Evolutionary conservation across 192 early-diverging fungal species (phyloP).

Genomic region (Geranomyces variabilis): DNA sequence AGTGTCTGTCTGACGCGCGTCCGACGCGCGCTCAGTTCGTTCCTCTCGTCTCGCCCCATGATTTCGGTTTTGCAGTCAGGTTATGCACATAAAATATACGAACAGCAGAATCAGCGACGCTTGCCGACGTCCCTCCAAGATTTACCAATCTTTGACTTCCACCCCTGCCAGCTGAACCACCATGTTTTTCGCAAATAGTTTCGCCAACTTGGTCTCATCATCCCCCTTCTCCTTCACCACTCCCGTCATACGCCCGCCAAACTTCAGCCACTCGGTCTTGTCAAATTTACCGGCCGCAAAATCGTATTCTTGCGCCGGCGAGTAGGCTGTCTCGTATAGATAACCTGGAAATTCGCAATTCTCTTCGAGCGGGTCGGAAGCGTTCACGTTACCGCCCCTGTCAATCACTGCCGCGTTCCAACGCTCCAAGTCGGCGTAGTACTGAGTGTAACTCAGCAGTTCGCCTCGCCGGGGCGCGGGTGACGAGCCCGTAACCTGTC

Average conservation of each 20-base stretch:
- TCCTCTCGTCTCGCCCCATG: too few species aligned
- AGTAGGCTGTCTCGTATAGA: conserved; percentile 25
- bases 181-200: conserved; percentile 12
- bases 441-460: conserved; percentile 28
- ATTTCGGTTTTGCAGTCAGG: too few species aligned
- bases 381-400: too few species aligned
- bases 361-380: neutral
- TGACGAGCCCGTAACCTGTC: neutral
- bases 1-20: too few species aligned
- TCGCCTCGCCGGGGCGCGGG: neutral
- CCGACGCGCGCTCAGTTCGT: too few species aligned
- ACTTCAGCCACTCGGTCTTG: conserved; percentile 18
- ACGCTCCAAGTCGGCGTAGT: conserved; percentile 26
- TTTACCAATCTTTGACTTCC: conserved; percentile 6
- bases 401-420: conserved; percentile 26
- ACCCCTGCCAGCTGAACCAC: conserved; percentile 28
- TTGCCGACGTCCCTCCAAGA: too few species aligned
- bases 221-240: conserved; percentile 3
- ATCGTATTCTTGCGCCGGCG: conserved; percentile 3
- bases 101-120: too few species aligned
- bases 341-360: conserved; percentile 24
- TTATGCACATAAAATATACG: too few species aligned
- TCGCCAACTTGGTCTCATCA: conserved; percentile 10
- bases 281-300: conserved; percentile 5
- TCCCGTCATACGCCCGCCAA: conserved; percentile 27